These are phyloP conservation scores for Gossypioides kirkii DNA, from an alignment of 345 rosid genomes.

Conservation along the genomic window DNA sequence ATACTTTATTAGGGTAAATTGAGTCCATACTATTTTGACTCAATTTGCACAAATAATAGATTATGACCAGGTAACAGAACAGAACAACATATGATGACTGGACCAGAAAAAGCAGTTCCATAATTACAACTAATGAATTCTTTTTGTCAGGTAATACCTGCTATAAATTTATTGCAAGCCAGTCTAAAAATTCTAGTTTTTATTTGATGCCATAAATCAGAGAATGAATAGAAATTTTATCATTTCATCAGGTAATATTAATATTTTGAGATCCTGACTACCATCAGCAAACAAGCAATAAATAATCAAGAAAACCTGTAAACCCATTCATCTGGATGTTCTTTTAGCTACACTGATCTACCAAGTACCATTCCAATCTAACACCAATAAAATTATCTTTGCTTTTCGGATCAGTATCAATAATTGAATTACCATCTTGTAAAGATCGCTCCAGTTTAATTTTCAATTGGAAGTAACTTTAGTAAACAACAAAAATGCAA, in stretches of 20 bases:
- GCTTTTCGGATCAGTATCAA: not conserved
- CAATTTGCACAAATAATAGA: not conserved
- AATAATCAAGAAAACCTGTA: not conserved
- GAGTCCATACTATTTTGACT: not conserved
- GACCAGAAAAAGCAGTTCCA: not conserved
- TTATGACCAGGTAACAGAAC: not conserved
- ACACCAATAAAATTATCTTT: not conserved
- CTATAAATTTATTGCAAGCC: not conserved
- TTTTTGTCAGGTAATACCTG: not conserved
- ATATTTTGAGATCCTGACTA: not conserved
- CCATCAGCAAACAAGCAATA: not conserved
- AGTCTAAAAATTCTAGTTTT: not conserved
- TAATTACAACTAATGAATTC: not conserved
- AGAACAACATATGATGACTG: not conserved
- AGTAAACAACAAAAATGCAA: constrained; percentile 3
- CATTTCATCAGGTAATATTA: not conserved
- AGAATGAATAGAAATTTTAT: not conserved
- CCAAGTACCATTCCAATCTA: not conserved
- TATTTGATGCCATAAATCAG: not conserved
- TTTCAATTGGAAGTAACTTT: not conserved
- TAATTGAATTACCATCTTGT: not conserved
- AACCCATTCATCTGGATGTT: not conserved
- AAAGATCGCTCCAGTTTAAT: not conserved
- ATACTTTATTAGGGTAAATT: not conserved
- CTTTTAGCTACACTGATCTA: not conserved